Evolutionary conservation across 345 rosid genomes (phyloP).

Genomic region (Chamaenerion angustifolium): DNA sequence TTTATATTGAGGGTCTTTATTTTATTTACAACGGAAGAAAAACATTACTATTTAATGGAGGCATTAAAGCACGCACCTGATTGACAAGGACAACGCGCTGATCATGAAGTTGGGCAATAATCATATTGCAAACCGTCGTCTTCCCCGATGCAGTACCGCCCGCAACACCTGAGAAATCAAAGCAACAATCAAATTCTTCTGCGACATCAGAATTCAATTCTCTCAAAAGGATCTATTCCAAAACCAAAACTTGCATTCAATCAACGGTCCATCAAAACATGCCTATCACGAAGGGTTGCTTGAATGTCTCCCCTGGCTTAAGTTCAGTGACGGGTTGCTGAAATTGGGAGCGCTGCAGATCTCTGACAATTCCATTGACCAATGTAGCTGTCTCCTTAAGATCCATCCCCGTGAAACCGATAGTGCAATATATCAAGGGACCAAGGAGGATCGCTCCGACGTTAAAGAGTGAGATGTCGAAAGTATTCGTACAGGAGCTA

Average conservation of each 20-base stretch:
- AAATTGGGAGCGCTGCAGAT: slow-evolving; percentile 14
- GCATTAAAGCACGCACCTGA: slow-evolving; percentile 32
- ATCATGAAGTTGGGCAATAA: slow-evolving; percentile 79
- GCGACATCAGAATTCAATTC: no score
- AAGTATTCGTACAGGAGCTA: background rate
- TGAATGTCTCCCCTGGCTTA: slow-evolving; percentile 21
- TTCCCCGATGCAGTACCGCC: slow-evolving; percentile 96
- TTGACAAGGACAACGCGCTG: slow-evolving; percentile 73
- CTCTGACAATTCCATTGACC: slow-evolving; percentile 15
- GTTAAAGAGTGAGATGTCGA: background rate
- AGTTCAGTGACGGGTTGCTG: slow-evolving; percentile 12
- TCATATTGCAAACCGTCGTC: slow-evolving; percentile 84
- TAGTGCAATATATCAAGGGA: background rate
- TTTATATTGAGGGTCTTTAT: no score
- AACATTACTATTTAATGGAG: no score
- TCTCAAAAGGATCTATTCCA: background rate
- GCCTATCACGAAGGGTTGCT: slow-evolving; percentile 80
- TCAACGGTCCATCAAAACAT: background rate
- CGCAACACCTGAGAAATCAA: slow-evolving; percentile 49
- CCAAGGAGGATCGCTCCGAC: background rate
- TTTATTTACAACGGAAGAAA: no score
- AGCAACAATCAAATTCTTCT: background rate
- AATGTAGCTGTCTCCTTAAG: slow-evolving; percentile 5
- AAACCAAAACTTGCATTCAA: background rate
- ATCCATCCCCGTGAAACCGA: slow-evolving; percentile 17